Conservation (phyloP, 441 rosid species). For the Croton setiger region DNA sequence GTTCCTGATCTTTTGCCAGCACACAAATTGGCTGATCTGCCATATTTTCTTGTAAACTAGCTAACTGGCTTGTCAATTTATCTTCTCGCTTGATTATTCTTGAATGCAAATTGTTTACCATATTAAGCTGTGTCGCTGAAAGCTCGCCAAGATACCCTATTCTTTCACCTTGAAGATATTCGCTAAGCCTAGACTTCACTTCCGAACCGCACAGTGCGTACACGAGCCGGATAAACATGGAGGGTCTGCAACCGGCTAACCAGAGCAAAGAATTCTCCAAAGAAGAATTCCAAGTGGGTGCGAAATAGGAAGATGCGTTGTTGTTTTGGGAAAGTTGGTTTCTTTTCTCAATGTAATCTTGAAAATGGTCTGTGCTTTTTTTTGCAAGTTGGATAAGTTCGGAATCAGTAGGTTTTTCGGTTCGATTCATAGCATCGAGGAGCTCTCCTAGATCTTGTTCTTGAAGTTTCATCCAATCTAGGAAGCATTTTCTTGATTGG, state of each 20-base stretch:
- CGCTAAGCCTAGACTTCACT: constrained; percentile 20
- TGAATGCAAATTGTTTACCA: constrained; percentile 34
- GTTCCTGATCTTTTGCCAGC: constrained; percentile 23
- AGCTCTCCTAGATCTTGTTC: constrained; percentile 33
- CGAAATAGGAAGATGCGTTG: constrained; percentile 30
- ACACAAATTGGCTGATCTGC: constrained; percentile 45
- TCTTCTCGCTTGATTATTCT: constrained; percentile 44
- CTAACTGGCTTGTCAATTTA: constrained; percentile 30
- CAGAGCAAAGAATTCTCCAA: constrained; percentile 47
- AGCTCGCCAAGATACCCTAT: constrained; percentile 25
- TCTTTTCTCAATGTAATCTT: constrained; percentile 25
- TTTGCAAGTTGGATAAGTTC: constrained; percentile 12
- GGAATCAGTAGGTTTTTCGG: not conserved
- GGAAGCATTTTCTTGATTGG: constrained; percentile 25
- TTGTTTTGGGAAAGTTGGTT: constrained; percentile 14
- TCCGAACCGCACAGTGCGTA: constrained; percentile 35
- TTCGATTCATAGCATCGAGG: constrained; percentile 13
- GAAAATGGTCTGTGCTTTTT: constrained; percentile 26
- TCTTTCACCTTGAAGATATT: constrained; percentile 18
- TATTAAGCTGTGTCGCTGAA: constrained; percentile 28
- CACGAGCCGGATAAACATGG: constrained; percentile 37
- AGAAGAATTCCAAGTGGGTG: constrained; percentile 39
- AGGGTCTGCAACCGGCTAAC: constrained; percentile 51
- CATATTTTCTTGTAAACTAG: constrained; percentile 47
- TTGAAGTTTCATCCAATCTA: constrained; percentile 41